Evolutionary conservation across 208 protist genomes (phyloP).

Genomic region (Trichomonas gallinae): DNA sequence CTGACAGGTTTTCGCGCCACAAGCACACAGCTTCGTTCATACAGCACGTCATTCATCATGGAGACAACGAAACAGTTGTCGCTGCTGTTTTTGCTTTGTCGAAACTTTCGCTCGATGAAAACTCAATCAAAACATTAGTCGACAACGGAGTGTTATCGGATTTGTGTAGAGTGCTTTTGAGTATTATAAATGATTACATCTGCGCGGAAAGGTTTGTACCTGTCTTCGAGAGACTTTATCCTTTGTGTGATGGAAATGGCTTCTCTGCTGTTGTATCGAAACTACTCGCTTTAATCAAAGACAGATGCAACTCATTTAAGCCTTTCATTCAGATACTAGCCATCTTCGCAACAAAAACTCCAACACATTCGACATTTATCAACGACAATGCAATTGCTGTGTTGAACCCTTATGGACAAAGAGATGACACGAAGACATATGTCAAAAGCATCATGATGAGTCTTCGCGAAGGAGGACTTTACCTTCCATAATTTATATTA

Average conservation of each 20-base stretch:
- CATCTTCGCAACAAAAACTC: not conserved
- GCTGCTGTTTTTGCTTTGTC: not conserved
- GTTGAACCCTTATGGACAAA: not conserved
- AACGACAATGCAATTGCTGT: not conserved
- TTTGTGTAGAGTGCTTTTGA: not conserved
- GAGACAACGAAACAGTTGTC: not conserved
- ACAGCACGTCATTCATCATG: not conserved
- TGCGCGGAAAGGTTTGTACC: not conserved
- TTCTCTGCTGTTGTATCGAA: not conserved
- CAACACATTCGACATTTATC: not conserved
- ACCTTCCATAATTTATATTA: not conserved
- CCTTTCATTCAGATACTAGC: not conserved
- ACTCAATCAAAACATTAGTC: not conserved
- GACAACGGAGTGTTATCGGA: not conserved
- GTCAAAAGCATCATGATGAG: not conserved
- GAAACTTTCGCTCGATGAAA: not conserved
- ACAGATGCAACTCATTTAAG: no score
- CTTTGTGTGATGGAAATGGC: not conserved
- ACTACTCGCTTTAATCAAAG: not conserved
- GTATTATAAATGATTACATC: not conserved
- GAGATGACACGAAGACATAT: not conserved
- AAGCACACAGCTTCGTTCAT: not conserved
- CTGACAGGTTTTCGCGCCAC: not conserved
- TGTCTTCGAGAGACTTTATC: not conserved
- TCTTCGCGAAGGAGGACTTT: not conserved